phyloP scores from a whole-genome alignment of 2,329 filamentous ascomycete genomes.

The Juglanconis juglandina region DNA sequence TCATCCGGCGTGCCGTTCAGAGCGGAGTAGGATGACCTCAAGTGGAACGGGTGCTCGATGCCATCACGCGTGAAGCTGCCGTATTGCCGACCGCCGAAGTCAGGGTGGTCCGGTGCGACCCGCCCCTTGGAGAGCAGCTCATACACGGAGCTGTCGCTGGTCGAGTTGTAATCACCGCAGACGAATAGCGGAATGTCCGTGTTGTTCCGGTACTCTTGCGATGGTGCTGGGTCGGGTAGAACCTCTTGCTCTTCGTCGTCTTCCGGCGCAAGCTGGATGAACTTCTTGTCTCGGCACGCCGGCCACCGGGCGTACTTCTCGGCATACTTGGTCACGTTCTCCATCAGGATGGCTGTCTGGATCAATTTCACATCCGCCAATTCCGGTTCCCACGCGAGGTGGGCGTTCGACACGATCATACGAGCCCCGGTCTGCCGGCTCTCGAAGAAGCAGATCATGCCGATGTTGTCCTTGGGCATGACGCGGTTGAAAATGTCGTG shows the following conservation, averaged over 20 bases:
- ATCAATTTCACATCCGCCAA: constrained; percentile 94
- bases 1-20: constrained; percentile 81
- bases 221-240: constrained; percentile 68
- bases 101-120: constrained; percentile 73
- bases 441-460: constrained; percentile 86
- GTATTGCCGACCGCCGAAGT: constrained; percentile 78
- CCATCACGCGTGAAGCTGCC: constrained; percentile 90
- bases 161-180: constrained; percentile 96
- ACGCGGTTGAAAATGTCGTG: constrained; percentile 98
- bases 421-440: constrained; percentile 86
- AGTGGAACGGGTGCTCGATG: constrained; percentile 89
- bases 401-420: constrained; percentile 88
- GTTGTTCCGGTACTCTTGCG: constrained; percentile 79
- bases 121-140: constrained; percentile 81
- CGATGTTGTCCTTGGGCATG: constrained; percentile 98
- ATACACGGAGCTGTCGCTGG: constrained; percentile 81
- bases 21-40: constrained; percentile 84
- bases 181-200: constrained; percentile 87
- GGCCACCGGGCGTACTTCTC: constrained; percentile 81
- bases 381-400: constrained; percentile 90
- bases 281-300: constrained; percentile 75
- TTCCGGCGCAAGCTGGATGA: constrained; percentile 44
- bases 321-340: constrained; percentile 80
- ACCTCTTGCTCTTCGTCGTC: constrained; percentile 51
- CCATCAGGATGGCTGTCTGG: constrained; percentile 93